These are phyloP conservation scores for Paxillus ammoniavirescens DNA, from an alignment of 768 basidiomycete genomes.

Conservation along the genomic window DNA sequence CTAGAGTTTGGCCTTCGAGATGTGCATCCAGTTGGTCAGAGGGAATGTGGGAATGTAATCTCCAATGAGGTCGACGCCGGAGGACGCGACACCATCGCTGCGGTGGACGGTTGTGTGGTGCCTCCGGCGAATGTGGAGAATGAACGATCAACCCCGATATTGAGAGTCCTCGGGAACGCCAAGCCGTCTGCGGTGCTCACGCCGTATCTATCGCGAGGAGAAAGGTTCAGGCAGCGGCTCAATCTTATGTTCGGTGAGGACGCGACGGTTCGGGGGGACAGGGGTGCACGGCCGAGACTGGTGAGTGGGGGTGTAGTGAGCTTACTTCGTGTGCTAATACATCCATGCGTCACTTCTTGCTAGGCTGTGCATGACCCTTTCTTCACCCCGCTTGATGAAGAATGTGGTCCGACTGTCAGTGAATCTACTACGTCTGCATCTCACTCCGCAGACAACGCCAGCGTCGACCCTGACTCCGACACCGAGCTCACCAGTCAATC, in stretches of 20 bases:
- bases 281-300: conserved; percentile 16
- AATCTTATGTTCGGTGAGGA: conserved; percentile 18
- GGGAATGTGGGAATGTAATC: background rate
- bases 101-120: background rate
- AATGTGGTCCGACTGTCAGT: background rate
- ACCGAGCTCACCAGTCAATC: conserved; percentile 21
- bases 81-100: background rate
- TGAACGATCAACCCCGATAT: background rate
- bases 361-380: conserved; percentile 16
- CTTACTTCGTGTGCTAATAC: background rate
- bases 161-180: background rate
- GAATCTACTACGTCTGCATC: conserved; percentile 2
- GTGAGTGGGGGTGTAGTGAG: conserved; percentile 11
- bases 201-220: conserved; percentile 17
- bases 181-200: background rate
- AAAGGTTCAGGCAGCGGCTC: conserved; percentile 20
- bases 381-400: conserved; percentile 7
- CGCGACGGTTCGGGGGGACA: conserved; percentile 22
- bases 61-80: conserved; percentile 1
- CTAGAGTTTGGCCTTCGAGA: conserved; percentile 6
- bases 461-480: conserved; percentile 7
- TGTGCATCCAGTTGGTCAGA: background rate
- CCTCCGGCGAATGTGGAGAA: background rate
- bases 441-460: conserved; percentile 3
- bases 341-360: background rate